Percentiles rank a stretch among this genome's conserved stretches.
phyloP scores from a whole-genome alignment of 805 yeast species.

The Spathaspora girioi region DNA sequence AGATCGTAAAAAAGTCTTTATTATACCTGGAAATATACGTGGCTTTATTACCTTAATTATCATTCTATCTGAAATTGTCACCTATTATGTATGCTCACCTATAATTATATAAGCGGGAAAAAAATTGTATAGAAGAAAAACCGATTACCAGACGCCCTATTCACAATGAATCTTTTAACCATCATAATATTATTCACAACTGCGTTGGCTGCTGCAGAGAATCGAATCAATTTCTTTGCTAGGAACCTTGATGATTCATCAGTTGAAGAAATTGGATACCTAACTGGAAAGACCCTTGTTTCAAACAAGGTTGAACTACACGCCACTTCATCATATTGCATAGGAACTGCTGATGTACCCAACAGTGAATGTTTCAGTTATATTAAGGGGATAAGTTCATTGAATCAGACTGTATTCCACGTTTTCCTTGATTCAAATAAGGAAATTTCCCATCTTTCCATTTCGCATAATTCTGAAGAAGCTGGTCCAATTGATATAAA shows the following conservation, averaged over 20 bases:
- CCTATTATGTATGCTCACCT: background rate
- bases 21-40: background rate
- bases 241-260: conserved; percentile 2
- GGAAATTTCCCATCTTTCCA: conserved; percentile 5
- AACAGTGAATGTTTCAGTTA: conserved; percentile 29
- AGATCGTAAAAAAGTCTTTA: background rate
- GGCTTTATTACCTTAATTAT: background rate
- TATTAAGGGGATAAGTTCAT: background rate
- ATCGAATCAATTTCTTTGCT: conserved; percentile 4
- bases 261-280: conserved; percentile 5
- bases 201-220: conserved; percentile 2
- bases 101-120: background rate
- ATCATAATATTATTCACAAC: background rate
- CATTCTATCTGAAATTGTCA: background rate
- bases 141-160: background rate
- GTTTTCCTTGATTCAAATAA: conserved; percentile 7
- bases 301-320: background rate
- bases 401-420: conserved; percentile 3
- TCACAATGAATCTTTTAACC: background rate
- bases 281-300: background rate
- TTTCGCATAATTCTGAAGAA: background rate
- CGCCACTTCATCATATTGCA: conserved; percentile 6
- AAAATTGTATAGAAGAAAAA: background rate
- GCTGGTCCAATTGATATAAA: background rate
- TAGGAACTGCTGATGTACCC: conserved; percentile 28